These are phyloP conservation scores for Hanseniaspora vineae DNA, from an alignment of 805 yeast genomes.

Conservation along the genomic window DNA sequence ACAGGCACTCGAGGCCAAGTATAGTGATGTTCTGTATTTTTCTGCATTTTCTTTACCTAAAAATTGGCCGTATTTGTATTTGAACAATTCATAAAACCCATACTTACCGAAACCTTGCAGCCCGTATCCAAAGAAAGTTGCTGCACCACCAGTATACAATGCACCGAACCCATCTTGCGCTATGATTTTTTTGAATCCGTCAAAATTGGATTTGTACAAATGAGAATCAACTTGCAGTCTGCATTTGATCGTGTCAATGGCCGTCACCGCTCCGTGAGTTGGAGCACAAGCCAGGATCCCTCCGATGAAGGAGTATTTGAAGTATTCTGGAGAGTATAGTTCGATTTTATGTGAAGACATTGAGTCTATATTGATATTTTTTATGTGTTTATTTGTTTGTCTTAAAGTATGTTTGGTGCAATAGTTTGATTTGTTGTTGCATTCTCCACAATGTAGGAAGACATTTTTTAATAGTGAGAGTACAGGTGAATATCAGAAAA, in stretches of 20 bases:
- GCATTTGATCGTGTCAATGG: conserved; percentile 86
- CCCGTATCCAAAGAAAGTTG: conserved; percentile 86
- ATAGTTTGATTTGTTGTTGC: no score
- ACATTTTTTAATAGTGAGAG: no score
- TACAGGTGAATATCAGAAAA: no score
- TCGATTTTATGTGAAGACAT: not conserved
- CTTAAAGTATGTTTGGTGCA: no score
- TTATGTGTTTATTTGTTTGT: not conserved
- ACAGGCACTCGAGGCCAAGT: conserved; percentile 74
- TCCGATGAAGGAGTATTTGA: conserved; percentile 40
- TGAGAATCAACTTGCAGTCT: conserved; percentile 76
- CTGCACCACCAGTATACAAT: conserved; percentile 79
- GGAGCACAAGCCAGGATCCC: conserved; percentile 87
- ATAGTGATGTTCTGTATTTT: conserved; percentile 60
- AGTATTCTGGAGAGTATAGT: conserved; percentile 14
- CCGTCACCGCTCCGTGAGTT: conserved; percentile 87
- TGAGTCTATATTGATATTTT: not conserved
- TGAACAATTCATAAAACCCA: conserved; percentile 88
- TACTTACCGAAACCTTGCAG: conserved; percentile 96
- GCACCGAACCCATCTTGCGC: conserved; percentile 63
- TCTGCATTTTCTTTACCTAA: conserved; percentile 52
- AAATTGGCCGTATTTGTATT: conserved; percentile 56
- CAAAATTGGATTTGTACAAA: conserved; percentile 61
- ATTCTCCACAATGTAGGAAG: no score
- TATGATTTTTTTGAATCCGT: conserved; percentile 71